Evolutionary conservation across 257 asterid species (phyloP).

Genomic region (Nicotiana otophora): DNA sequence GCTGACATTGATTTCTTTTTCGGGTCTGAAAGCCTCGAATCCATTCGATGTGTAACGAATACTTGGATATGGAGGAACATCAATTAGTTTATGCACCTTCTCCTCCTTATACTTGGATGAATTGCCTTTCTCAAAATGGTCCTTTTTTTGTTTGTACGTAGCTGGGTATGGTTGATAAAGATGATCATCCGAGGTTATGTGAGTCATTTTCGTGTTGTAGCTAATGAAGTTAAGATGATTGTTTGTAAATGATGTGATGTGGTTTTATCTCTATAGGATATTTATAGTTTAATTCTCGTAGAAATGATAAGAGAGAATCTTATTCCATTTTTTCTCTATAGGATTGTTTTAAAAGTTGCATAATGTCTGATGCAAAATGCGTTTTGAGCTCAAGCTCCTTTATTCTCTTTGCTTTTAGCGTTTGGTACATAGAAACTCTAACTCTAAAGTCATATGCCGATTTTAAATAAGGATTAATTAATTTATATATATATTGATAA

Average conservation of each 20-base stretch:
- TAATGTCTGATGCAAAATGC: not conserved
- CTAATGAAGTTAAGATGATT: not conserved
- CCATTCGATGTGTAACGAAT: not conserved
- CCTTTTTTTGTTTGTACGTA: not conserved
- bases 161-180: not conserved
- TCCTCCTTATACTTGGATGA: not conserved
- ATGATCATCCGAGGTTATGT: not conserved
- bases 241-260: not conserved
- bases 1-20: not conserved
- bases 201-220: not conserved
- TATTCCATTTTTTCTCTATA: not conserved
- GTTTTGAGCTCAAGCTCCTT: not conserved
- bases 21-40: not conserved
- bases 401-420: not conserved
- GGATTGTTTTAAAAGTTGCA: not conserved
- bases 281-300: not conserved
- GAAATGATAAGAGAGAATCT: not conserved
- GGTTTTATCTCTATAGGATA: not conserved
- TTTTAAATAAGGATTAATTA: not conserved
- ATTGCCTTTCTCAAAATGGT: not conserved
- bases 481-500: not conserved
- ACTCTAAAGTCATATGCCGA: not conserved
- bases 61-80: conserved; percentile 7
- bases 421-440: not conserved
- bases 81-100: not conserved